Evolutionary conservation across 495 filamentous ascomycete species (phyloP).

Genomic region (Tirmania nivea): DNA sequence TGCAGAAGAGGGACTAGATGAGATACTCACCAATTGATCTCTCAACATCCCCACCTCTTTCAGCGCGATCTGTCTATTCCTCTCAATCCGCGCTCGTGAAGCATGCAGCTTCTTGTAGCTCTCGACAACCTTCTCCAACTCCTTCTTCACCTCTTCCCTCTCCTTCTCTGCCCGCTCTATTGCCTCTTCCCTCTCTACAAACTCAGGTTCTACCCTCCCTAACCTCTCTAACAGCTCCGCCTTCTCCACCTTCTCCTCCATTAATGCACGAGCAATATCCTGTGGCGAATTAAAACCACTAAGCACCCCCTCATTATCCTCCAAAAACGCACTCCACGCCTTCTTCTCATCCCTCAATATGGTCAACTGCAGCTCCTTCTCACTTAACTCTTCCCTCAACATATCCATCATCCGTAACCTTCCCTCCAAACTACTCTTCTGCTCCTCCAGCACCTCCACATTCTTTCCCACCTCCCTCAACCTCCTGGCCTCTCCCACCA

Average conservation of each 20-base stretch:
- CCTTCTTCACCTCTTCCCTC: constrained; percentile 32
- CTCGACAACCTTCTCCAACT: constrained; percentile 48
- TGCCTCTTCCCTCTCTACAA: constrained; percentile 54
- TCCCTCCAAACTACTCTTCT: constrained; percentile 66
- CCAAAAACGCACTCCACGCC: constrained; percentile 75
- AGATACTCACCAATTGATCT: constrained; percentile 37
- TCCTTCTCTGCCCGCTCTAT: constrained; percentile 53
- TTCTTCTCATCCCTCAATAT: constrained; percentile 69
- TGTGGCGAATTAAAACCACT: constrained; percentile 71
- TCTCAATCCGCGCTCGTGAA: constrained; percentile 46
- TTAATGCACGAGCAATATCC: constrained; percentile 59
- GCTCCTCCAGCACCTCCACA: constrained; percentile 85
- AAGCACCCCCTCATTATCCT: constrained; percentile 25
- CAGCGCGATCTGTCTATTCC: constrained; percentile 60
- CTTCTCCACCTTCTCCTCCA: constrained; percentile 61
- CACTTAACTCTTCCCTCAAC: constrained; percentile 50
- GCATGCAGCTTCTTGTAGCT: constrained; percentile 28
- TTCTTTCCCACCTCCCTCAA: constrained; percentile 58
- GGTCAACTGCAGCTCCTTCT: constrained; percentile 60
- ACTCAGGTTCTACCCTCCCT: constrained; percentile 56
- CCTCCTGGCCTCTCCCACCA: constrained; percentile 55
- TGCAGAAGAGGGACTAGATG: not conserved
- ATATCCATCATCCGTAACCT: constrained; percentile 54
- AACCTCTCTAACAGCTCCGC: constrained; percentile 54
- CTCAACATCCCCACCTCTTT: constrained; percentile 90